These are phyloP conservation scores for Cladosporium sp. DNA, from an alignment of 2,329 filamentous ascomycete genomes.

Conservation along the genomic window DNA sequence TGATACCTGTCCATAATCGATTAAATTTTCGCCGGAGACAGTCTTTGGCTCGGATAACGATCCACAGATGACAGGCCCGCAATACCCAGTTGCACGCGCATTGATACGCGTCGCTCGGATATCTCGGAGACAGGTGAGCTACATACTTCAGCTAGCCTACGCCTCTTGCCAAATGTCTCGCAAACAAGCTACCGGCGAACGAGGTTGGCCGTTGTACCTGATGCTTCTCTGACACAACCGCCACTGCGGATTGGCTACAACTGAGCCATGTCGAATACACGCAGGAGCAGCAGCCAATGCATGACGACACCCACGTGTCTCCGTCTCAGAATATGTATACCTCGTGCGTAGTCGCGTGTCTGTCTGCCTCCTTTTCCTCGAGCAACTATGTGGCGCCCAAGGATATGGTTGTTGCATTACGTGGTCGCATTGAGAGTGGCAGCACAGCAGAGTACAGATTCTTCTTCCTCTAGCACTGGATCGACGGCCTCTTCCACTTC, in stretches of 20 bases:
- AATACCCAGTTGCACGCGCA: not conserved
- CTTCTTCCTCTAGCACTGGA: slow-evolving; percentile 1
- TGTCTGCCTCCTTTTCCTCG: not conserved
- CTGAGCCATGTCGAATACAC: not conserved
- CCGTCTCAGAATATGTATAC: not conserved
- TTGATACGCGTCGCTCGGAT: not conserved
- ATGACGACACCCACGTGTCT: not conserved
- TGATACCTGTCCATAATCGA: not conserved
- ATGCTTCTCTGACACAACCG: not conserved
- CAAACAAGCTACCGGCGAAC: not conserved
- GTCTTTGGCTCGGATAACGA: not conserved
- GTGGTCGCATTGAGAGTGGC: slow-evolving; percentile 35
- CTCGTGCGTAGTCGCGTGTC: not conserved
- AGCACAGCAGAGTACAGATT: slow-evolving; percentile 30
- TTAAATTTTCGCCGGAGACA: not conserved
- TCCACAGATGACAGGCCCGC: not conserved
- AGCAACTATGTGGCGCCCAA: slow-evolving; percentile 30
- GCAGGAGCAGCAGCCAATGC: not conserved
- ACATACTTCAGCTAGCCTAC: not conserved
- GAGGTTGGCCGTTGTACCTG: not conserved
- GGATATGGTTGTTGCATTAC: slow-evolving; percentile 33
- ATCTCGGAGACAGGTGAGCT: not conserved
- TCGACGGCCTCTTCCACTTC: slow-evolving; percentile 5
- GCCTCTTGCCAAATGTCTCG: not conserved
- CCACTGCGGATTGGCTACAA: not conserved